Conservation (phyloP, 495 filamentous ascomycete species). For the Podospora fimiseda region DNA sequence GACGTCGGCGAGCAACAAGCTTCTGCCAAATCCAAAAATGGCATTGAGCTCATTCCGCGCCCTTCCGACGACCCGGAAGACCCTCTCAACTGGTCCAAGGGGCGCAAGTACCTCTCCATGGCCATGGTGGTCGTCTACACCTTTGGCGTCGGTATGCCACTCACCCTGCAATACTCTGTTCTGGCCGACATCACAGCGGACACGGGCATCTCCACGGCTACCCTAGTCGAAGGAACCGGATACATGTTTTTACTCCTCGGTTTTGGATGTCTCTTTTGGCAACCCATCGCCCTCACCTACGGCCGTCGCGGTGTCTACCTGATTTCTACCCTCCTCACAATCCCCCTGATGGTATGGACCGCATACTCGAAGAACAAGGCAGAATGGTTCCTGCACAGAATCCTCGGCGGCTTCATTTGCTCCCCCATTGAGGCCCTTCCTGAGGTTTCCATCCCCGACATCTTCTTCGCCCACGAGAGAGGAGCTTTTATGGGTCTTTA, state of each 20-base stretch:
- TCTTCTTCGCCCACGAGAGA: slow-evolving; percentile 58
- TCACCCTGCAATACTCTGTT: slow-evolving; percentile 25
- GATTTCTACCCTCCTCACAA: slow-evolving; percentile 20
- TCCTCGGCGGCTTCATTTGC: slow-evolving; percentile 52
- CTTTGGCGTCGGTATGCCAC: slow-evolving; percentile 21
- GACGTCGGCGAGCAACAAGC: slow-evolving; percentile 20
- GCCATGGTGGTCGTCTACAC: slow-evolving; percentile 35
- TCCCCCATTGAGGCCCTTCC: slow-evolving; percentile 43
- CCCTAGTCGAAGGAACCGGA: slow-evolving; percentile 27
- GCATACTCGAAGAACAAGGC: slow-evolving; percentile 43
- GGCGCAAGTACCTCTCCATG: slow-evolving; percentile 46
- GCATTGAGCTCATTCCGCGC: slow-evolving; percentile 44
- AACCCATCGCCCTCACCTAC: slow-evolving; percentile 28
- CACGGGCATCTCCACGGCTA: slow-evolving; percentile 29
- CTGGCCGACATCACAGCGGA: slow-evolving; percentile 25
- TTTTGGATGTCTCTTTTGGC: slow-evolving; percentile 30
- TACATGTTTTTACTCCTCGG: slow-evolving; percentile 34
- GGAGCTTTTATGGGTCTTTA: slow-evolving; percentile 43
- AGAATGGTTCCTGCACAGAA: slow-evolving; percentile 53
- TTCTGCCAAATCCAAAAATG: slow-evolving; percentile 3
- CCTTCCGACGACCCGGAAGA: slow-evolving; percentile 48
- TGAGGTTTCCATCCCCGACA: slow-evolving; percentile 53
- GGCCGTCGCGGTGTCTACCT: slow-evolving; percentile 30
- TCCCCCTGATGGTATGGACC: slow-evolving; percentile 37
- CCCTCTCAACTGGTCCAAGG: slow-evolving; percentile 49